A percentile compares a stretch with the other conserved stretches of the same genome.
These are phyloP conservation scores for Phytophthora kernoviae DNA, from an alignment of 352 stramenopile species.

Conservation along the genomic window DNA sequence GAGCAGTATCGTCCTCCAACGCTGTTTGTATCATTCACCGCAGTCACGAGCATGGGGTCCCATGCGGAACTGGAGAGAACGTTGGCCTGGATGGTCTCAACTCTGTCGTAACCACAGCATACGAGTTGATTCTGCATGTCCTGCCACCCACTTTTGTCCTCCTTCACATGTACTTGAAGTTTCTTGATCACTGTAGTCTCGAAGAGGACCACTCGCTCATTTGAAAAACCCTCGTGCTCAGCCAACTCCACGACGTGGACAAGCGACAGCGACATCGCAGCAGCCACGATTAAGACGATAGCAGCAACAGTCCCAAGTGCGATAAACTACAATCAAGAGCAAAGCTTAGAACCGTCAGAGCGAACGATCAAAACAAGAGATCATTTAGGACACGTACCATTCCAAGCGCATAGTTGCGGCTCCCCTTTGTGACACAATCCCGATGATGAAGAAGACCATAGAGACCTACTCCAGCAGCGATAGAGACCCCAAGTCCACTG, in stretches of 20 bases:
- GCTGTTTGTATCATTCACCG: constrained; percentile 43
- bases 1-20: constrained; percentile 48
- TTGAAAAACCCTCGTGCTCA: constrained; percentile 39
- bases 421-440: constrained; percentile 51
- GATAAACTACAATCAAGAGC: constrained; percentile 42
- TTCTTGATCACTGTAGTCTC: constrained; percentile 54
- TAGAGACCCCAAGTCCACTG: constrained; percentile 41
- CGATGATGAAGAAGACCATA: constrained; percentile 62
- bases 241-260: constrained; percentile 38
- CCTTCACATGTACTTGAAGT: constrained; percentile 40
- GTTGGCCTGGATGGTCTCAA: constrained; percentile 20
- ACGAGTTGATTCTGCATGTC: constrained; percentile 50
- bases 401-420: constrained; percentile 63
- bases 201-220: constrained; percentile 38
- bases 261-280: constrained; percentile 53
- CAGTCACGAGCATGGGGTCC: constrained; percentile 37
- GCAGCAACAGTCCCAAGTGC: constrained; percentile 43
- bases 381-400: constrained; percentile 30
- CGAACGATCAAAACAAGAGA: neutral
- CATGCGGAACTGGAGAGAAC: constrained; percentile 28
- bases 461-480: constrained; percentile 51
- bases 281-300: constrained; percentile 52
- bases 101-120: constrained; percentile 60
- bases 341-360: neutral
- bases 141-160: constrained; percentile 36